phyloP scores from a whole-genome alignment of 768 basidiomycete genomes.

The Termitomyces sp. region DNA sequence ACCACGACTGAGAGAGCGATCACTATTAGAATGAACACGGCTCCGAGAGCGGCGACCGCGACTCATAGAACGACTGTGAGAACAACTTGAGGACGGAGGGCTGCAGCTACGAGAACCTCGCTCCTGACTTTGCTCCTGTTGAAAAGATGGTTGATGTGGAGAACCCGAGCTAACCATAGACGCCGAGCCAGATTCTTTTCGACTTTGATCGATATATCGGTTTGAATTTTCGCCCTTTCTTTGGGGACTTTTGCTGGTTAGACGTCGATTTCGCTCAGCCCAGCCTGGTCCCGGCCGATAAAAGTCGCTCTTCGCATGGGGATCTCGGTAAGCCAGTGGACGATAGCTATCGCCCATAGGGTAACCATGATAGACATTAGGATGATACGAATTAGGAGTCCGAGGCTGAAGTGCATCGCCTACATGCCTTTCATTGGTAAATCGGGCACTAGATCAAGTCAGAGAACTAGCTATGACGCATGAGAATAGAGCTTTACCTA shows the following conservation, averaged over 20 bases:
- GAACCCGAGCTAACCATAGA: constrained; percentile 23
- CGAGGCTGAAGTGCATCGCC: constrained; percentile 19
- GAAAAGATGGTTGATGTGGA: constrained; percentile 19
- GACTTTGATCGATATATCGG: constrained; percentile 20
- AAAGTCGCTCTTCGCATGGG: constrained; percentile 35
- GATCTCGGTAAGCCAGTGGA: constrained; percentile 37
- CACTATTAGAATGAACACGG: constrained; percentile 13
- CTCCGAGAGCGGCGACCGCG: constrained; percentile 11
- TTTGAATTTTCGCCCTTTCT: constrained; percentile 14
- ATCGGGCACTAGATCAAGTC: constrained; percentile 1
- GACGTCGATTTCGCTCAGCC: constrained; percentile 1
- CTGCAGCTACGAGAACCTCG: constrained; percentile 16
- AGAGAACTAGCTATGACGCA: not conserved
- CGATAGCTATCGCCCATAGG: constrained; percentile 45
- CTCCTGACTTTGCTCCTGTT: constrained; percentile 11
- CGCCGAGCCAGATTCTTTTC: constrained; percentile 21
- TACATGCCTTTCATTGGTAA: constrained; percentile 25
- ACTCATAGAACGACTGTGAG: constrained; percentile 13
- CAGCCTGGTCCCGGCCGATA: constrained; percentile 39
- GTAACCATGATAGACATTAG: constrained; percentile 1
- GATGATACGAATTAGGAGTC: constrained; percentile 12
- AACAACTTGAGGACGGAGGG: constrained; percentile 12
- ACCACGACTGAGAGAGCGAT: constrained; percentile 12
- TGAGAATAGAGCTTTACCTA: constrained; percentile 24
- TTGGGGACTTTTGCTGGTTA: constrained; percentile 5